Base-by-base conservation (phyloP, 2,329 filamentous ascomycete genomes). In the Exophiala alcalophila region DNA sequence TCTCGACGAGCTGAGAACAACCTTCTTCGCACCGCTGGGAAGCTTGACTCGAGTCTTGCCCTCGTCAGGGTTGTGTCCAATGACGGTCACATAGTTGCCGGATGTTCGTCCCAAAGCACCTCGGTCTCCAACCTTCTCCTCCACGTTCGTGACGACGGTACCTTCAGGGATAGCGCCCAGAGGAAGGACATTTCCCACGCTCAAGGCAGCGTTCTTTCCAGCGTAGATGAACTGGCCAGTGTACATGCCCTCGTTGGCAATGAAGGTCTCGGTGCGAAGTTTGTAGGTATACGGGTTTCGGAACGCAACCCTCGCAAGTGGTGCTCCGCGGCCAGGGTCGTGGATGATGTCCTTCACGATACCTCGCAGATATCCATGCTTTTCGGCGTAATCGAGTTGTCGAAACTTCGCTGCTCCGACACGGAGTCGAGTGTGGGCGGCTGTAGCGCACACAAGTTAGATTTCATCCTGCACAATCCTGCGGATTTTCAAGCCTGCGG, bases 231-330 rank as follows among this genome's bases (percentile, higher is more conserved):
- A 98, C 76, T 98, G 92, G 71, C 92, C 92, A 60, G 92, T 96
- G 87, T 97, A 98, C 90, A 97, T 96, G 78, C 92, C 92, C 81
- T 97, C 92, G 78, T 97, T 98, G 75, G 92, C 92, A 69, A 98
- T 98, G 84, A 98, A 96, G 62, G 92, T 98, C 84, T 98, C 90
- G 72, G 85, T 91, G 71, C 89, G 77, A 70, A 90, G 84, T 84
- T 94, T 95, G 86, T 87, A 97, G 74, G 83, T 82, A 85, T 98
- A 98, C 65, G 92, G 89, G 75, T 94, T 86, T 65, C 92, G 90
- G 87, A 98, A 98, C 64, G 81, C 76, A 67, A 98, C 90, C 75
- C 87, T 88, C 70, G 92, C 92, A 68, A 98, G 87, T 64, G 92
- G 92, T 73, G 94, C 89, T 77, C 92, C 92, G 77, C 92, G 90